A percentile compares a stretch with the other conserved stretches of the same genome.
Evolutionary conservation across 805 yeast species (phyloP).

Genomic region (Wickerhamomyces xylosicus): DNA sequence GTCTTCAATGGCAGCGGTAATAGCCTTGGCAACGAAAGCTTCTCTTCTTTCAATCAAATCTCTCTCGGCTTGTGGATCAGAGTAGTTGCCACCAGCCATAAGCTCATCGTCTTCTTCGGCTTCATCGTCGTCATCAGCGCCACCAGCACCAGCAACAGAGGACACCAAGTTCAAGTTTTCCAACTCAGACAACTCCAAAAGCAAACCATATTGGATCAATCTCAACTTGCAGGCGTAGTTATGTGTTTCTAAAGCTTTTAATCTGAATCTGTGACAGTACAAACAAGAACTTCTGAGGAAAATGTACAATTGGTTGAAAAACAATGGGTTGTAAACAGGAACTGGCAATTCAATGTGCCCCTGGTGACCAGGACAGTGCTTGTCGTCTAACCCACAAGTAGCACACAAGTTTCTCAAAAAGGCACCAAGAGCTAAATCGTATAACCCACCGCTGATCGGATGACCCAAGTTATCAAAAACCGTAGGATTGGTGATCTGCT

Average conservation of each 20-base stretch:
- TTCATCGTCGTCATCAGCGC: conserved; percentile 32
- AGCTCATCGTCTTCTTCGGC: conserved; percentile 30
- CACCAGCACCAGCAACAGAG: conserved; percentile 23
- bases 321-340: conserved; percentile 90
- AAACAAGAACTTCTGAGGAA: conserved; percentile 79
- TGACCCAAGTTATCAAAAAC: conserved; percentile 96
- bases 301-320: conserved; percentile 84
- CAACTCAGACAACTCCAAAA: conserved; percentile 65
- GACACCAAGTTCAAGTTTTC: conserved; percentile 44
- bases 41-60: conserved; percentile 53
- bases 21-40: conserved; percentile 58
- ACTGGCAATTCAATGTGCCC: conserved; percentile 97
- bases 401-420: conserved; percentile 77
- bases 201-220: conserved; percentile 79
- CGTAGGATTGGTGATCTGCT: conserved; percentile 90
- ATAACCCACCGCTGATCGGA: conserved; percentile 87
- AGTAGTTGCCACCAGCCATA: conserved; percentile 6
- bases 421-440: conserved; percentile 94
- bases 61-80: conserved; percentile 28
- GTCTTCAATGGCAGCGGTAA: conserved; percentile 63
- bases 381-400: conserved; percentile 93
- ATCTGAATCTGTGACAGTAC: conserved; percentile 80
- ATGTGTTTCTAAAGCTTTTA: conserved; percentile 61
- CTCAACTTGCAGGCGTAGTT: conserved; percentile 67
- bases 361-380: conserved; percentile 94